Evolutionary conservation across 2,329 filamentous ascomycete genomes (phyloP).

Genomic region (Fusarium subtropicale): DNA sequence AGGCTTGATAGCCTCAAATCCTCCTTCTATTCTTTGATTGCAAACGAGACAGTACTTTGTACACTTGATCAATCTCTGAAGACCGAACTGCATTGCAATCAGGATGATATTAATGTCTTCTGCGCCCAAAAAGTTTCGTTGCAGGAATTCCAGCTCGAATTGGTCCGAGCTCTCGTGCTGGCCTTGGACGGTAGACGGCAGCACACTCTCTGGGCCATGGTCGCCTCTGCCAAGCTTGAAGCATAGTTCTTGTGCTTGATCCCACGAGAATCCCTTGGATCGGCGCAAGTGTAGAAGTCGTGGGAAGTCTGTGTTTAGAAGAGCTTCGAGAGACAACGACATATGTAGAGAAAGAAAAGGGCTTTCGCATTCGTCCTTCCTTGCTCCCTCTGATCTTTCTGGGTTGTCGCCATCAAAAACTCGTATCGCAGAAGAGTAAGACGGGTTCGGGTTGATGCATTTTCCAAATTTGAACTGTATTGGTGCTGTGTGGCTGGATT

Average conservation of each 20-base stretch:
- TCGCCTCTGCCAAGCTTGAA: constrained; percentile 19
- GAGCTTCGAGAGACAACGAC: constrained; percentile 72
- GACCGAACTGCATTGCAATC: constrained; percentile 76
- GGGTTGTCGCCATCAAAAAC: constrained; percentile 15
- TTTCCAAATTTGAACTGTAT: constrained; percentile 74
- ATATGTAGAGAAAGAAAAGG: constrained; percentile 69
- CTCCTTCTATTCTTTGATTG: constrained; percentile 72
- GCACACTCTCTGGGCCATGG: neutral
- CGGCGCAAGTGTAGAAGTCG: constrained; percentile 70
- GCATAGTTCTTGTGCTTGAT: constrained; percentile 48
- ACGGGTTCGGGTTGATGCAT: constrained; percentile 79
- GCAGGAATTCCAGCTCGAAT: constrained; percentile 35
- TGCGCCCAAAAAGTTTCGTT: constrained; percentile 50
- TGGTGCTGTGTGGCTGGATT: constrained; percentile 48
- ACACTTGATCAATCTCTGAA: constrained; percentile 82
- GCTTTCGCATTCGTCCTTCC: constrained; percentile 9
- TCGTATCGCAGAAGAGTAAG: constrained; percentile 62
- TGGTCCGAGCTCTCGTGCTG: constrained; percentile 7
- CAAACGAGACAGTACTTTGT: constrained; percentile 91
- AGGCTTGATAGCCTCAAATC: constrained; percentile 78
- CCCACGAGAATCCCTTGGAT: constrained; percentile 69
- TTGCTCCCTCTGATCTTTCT: constrained; percentile 9
- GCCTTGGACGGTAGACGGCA: neutral
- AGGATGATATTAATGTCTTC: constrained; percentile 63
- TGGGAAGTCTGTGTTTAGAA: constrained; percentile 72